These are phyloP conservation scores for Trichoderma orchidacearum DNA, from an alignment of 495 filamentous ascomycete species.

Conservation along the genomic window DNA sequence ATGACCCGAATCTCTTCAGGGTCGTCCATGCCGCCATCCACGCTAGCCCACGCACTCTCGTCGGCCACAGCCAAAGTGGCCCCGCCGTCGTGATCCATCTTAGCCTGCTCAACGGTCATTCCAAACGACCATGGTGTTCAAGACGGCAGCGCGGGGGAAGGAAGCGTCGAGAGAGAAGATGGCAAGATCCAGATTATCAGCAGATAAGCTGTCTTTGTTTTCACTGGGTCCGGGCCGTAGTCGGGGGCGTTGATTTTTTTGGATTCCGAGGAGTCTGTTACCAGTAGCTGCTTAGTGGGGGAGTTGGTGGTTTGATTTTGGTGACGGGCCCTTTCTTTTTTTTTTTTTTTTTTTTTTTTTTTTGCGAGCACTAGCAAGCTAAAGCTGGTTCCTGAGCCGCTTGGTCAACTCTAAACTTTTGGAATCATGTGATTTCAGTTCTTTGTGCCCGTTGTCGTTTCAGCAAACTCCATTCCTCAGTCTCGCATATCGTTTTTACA, in stretches of 20 bases:
- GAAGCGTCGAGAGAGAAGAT: neutral
- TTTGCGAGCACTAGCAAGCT: neutral
- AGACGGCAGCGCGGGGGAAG: too few relatives aligned
- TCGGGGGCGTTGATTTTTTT: neutral
- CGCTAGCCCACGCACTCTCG: slow-evolving; percentile 37
- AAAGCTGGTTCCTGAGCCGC: neutral
- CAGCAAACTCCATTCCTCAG: neutral
- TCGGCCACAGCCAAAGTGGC: slow-evolving; percentile 7
- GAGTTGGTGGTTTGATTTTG: too few relatives aligned
- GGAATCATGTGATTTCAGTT: neutral
- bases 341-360: neutral
- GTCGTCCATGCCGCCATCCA: slow-evolving; percentile 51
- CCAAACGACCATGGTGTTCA: neutral
- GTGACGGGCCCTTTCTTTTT: too few relatives aligned
- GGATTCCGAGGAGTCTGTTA: neutral
- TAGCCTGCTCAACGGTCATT: slow-evolving; percentile 6
- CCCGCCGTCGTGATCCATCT: slow-evolving; percentile 1
- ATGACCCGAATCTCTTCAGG: slow-evolving; percentile 64
- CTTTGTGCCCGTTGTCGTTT: neutral
- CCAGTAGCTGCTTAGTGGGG: neutral
- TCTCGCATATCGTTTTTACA: neutral
- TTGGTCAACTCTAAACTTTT: too few relatives aligned
- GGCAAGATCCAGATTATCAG: neutral
- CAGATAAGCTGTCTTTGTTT: neutral
- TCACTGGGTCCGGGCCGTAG: neutral